Evolutionary conservation across 140 eudicot genomes (phyloP), one percentile per base, ranked within the genome.

Genomic region (Ambrosia hybrid): DNA sequence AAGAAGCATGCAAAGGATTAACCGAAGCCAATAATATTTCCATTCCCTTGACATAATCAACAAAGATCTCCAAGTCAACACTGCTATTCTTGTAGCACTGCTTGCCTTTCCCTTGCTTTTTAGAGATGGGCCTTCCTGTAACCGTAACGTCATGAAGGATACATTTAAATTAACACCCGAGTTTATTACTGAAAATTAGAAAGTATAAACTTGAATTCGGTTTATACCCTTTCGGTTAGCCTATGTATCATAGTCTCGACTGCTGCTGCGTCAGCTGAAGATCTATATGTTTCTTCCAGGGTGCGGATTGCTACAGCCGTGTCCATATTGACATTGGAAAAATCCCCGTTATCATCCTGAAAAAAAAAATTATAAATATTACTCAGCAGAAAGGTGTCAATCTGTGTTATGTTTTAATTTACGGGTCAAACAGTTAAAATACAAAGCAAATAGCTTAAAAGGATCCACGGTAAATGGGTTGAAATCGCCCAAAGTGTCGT

Each of bases 271-370:
- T 91, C 95, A 39, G 88, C 85, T 37, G 97, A 91, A 73, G 91
- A 85, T 78, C 82, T 88, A 68, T 81, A 91, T 55, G 97, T 88
- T 70, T 87, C 88, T 91, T 91, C 97, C 65, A 91, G 95, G n/a
- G 97, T 87, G 43, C 97, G 97, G 65, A 92, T 92, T 17, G 98
- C 98, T 16, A 92, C 92, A 30, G 96, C 96, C 26, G 98, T 92
- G 83, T 92, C 98, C 98, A 92, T 92, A 73, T 89, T 92, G 60
- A 92, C 98, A 12, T 90, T 77, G 60, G 98, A 92, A 74, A 92
- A 81, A 63, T 92, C 96, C 52, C 95, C 98, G 60, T 89, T 79
- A 56, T 89, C 95, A 67, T 92, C 98, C 98, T 92, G 92, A 74
- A 13, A 67, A 59, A 70, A 21, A 21, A 57, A 34, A 7, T 21